Evolutionary conservation across 2,329 filamentous ascomycete genomes (phyloP).

Genomic region (Alternaria triticina): DNA sequence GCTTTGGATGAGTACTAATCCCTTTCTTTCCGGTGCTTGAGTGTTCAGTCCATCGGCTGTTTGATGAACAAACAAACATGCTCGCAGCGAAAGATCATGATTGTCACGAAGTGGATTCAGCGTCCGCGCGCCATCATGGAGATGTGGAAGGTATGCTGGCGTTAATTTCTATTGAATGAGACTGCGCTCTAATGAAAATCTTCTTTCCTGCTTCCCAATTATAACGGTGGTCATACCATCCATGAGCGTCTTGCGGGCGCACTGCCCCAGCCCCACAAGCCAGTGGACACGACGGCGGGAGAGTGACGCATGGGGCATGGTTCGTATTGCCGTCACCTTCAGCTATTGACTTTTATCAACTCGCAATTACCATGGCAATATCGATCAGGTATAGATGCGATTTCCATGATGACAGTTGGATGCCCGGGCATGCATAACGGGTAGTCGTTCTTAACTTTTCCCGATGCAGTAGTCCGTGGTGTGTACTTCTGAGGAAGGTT

Average conservation of each 20-base stretch:
- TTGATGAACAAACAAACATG: neutral
- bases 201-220: neutral
- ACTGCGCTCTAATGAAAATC: neutral
- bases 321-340: neutral
- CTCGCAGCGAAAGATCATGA: neutral
- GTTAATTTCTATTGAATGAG: neutral
- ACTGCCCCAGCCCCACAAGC: neutral
- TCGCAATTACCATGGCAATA: neutral
- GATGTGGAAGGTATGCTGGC: neutral
- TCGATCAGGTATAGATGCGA: too few species aligned
- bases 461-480: conserved; percentile 6
- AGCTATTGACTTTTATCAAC: neutral
- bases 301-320: neutral
- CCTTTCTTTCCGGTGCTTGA: neutral
- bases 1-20: neutral
- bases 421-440: neutral
- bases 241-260: neutral
- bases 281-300: neutral
- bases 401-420: neutral
- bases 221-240: neutral
- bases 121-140: neutral
- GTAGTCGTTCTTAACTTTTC: neutral
- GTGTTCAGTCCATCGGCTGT: neutral
- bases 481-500: conserved; percentile 10
- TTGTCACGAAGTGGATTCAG: neutral